A percentile compares a stretch with the other conserved stretches of the same genome.
Conservation (phyloP, 768 basidiomycete species). For the Pleurotus ostreatus region DNA sequence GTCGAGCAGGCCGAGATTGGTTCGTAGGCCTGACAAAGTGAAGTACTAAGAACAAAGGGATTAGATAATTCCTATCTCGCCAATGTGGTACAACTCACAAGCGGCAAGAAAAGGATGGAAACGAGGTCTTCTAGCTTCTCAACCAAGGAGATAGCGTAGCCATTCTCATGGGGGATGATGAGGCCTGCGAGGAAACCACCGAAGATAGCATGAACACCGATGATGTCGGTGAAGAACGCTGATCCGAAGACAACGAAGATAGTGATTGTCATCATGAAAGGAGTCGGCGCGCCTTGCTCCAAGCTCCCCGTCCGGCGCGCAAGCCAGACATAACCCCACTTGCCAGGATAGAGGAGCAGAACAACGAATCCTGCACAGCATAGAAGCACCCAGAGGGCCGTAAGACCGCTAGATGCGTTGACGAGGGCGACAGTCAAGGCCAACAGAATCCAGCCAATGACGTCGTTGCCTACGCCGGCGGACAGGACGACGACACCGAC, state of each 20-base stretch:
- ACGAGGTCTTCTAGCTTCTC: conserved; percentile 91
- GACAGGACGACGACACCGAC: conserved; percentile 84
- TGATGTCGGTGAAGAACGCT: conserved; percentile 85
- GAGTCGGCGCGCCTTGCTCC: conserved; percentile 67
- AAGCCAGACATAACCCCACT: conserved; percentile 63
- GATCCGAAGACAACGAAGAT: conserved; percentile 70
- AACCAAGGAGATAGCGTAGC: conserved; percentile 73
- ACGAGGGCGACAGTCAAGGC: conserved; percentile 83
- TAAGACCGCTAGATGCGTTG: conserved; percentile 69
- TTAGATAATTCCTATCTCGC: conserved; percentile 2
- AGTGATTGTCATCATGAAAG: conserved; percentile 75
- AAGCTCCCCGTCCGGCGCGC: conserved; percentile 65
- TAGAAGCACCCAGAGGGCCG: conserved; percentile 80
- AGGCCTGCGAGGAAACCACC: conserved; percentile 82
- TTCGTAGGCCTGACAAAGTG: conserved; percentile 70
- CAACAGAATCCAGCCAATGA: conserved; percentile 79
- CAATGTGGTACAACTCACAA: conserved; percentile 41
- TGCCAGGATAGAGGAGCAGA: conserved; percentile 61
- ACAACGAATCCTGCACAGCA: conserved; percentile 60
- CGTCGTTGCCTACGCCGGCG: conserved; percentile 78
- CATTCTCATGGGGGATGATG: conserved; percentile 79
- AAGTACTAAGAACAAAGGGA: conserved; percentile 56
- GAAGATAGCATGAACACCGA: conserved; percentile 73
- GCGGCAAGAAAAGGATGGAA: conserved; percentile 66
- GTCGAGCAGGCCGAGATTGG: conserved; percentile 76